phyloP scores from a whole-genome alignment of 352 stramenopile genomes.

The Halophytophthora polymorphica region DNA sequence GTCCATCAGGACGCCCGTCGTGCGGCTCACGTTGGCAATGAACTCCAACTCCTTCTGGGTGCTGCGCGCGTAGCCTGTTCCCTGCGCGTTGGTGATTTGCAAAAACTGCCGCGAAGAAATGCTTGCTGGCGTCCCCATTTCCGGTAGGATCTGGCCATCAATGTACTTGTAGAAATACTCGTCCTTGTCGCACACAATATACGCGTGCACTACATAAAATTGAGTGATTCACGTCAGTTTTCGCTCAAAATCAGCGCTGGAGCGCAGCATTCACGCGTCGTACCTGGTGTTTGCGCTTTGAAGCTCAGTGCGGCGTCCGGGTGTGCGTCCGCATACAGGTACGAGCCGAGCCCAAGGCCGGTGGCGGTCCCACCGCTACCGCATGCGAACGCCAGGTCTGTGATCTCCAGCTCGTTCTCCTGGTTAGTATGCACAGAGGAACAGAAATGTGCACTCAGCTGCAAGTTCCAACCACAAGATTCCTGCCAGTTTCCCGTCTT shows the following conservation, averaged over 20 bases:
- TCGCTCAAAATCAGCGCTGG: background rate
- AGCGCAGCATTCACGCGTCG: background rate
- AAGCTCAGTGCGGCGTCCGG: slow-evolving; percentile 39
- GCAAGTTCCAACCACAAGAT: no score
- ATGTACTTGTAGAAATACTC: slow-evolving; percentile 85
- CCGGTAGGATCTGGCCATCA: slow-evolving; percentile 61
- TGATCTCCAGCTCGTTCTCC: slow-evolving; percentile 51
- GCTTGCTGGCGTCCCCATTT: slow-evolving; percentile 49
- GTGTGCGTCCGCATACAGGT: slow-evolving; percentile 49
- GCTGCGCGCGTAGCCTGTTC: slow-evolving; percentile 76
- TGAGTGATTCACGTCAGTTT: background rate
- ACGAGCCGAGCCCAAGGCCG: slow-evolving; percentile 72
- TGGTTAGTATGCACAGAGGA: slow-evolving; percentile 7
- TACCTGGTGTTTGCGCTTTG: slow-evolving; percentile 32
- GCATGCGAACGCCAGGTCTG: slow-evolving; percentile 84
- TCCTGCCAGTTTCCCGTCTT: no score
- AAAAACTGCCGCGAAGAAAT: slow-evolving; percentile 65
- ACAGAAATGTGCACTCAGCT: no score
- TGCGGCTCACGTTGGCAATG: slow-evolving; percentile 62
- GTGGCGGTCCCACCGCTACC: slow-evolving; percentile 76
- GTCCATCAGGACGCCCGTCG: slow-evolving; percentile 80
- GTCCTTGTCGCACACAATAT: slow-evolving; percentile 86
- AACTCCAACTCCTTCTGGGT: slow-evolving; percentile 79
- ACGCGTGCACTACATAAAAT: slow-evolving; percentile 51
- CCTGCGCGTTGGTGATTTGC: slow-evolving; percentile 81